These are phyloP conservation scores for Epichloe brachyelytri DNA, from an alignment of 2,329 filamentous ascomycete species.

Conservation along the genomic window DNA sequence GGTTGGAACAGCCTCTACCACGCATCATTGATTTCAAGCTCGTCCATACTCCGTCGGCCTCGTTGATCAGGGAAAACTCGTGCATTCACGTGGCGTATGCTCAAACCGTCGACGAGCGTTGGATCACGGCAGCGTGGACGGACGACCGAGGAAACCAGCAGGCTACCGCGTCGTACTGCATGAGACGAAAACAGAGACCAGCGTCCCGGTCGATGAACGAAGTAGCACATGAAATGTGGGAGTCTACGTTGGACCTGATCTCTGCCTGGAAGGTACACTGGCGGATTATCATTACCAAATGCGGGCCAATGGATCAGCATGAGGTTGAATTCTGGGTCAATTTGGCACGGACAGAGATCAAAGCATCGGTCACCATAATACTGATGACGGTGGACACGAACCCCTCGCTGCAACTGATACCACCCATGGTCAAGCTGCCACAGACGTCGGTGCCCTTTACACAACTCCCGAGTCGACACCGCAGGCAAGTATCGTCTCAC, in stretches of 20 bases:
- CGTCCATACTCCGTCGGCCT: slow-evolving; percentile 51
- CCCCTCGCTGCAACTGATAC: slow-evolving; percentile 50
- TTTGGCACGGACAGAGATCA: slow-evolving; percentile 38
- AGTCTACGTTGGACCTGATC: slow-evolving; percentile 61
- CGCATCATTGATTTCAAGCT: slow-evolving; percentile 66
- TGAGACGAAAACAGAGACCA: slow-evolving; percentile 44
- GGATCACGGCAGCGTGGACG: slow-evolving; percentile 72
- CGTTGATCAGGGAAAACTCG: slow-evolving; percentile 64
- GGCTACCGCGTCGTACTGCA: slow-evolving; percentile 59
- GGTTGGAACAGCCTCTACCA: slow-evolving; percentile 57
- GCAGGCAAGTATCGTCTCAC: slow-evolving; percentile 44
- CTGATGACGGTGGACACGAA: slow-evolving; percentile 53
- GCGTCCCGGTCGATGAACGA: slow-evolving; percentile 43
- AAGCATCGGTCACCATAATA: slow-evolving; percentile 39
- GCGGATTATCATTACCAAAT: slow-evolving; percentile 64
- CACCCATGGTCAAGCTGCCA: slow-evolving; percentile 38
- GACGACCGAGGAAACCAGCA: slow-evolving; percentile 65
- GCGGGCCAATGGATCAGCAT: slow-evolving; percentile 51
- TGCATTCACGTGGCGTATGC: slow-evolving; percentile 73
- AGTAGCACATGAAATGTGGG: slow-evolving; percentile 65
- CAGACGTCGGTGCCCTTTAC: slow-evolving; percentile 31
- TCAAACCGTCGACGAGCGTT: slow-evolving; percentile 60
- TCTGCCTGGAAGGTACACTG: slow-evolving; percentile 59
- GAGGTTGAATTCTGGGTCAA: slow-evolving; percentile 50
- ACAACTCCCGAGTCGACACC: slow-evolving; percentile 59